Percentiles rank a stretch among this genome's conserved stretches.
phyloP scores from a whole-genome alignment of 768 basidiomycete species.

The Boletus sp. region DNA sequence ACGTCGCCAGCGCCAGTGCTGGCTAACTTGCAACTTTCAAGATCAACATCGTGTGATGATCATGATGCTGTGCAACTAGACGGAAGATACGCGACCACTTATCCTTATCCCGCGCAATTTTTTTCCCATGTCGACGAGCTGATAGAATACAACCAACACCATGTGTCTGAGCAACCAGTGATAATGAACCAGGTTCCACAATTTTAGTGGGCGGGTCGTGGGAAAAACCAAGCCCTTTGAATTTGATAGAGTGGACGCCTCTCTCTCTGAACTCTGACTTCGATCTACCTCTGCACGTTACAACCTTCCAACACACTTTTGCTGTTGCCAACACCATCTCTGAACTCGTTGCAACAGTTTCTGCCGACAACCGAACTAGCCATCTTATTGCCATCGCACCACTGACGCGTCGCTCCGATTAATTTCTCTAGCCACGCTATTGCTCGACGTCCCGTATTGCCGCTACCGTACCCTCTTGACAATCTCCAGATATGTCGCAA shows the following conservation, averaged over 20 bases:
- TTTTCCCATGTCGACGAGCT: neutral
- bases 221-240: conserved; percentile 25
- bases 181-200: neutral
- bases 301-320: conserved; percentile 9
- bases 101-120: neutral
- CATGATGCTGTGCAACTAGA: neutral
- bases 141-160: neutral
- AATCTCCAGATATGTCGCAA: conserved; percentile 31
- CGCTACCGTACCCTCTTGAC: conserved; percentile 9
- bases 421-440: conserved; percentile 15
- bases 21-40: too few relatives aligned
- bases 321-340: conserved; percentile 11
- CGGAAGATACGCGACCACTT: too few relatives aligned
- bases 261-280: conserved; percentile 32
- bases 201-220: conserved; percentile 16
- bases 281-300: conserved; percentile 22
- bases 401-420: conserved; percentile 24
- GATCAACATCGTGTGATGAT: too few relatives aligned
- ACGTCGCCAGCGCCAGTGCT: neutral
- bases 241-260: conserved; percentile 24
- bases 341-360: conserved; percentile 13
- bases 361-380: conserved; percentile 12
- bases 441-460: conserved; percentile 14
- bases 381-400: conserved; percentile 17
- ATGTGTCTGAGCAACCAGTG: too few relatives aligned